phyloP scores from a whole-genome alignment of 75 land plant genomes.

The Azolla pinnata region DNA sequence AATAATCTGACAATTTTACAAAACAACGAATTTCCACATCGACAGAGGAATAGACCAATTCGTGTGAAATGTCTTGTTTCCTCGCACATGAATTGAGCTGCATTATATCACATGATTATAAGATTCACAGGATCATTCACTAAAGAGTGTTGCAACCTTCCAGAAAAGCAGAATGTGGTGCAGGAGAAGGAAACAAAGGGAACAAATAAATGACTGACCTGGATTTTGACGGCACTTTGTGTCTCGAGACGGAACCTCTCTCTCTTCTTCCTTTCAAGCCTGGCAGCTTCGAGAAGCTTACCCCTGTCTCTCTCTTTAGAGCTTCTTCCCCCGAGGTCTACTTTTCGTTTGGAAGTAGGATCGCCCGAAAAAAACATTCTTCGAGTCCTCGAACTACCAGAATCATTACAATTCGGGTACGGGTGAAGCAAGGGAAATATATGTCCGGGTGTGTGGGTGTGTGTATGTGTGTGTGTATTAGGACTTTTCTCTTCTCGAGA shows the following conservation, averaged over 20 bases:
- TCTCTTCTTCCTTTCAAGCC: conserved; percentile 63
- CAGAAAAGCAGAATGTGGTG: no score
- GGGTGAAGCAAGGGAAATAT: neutral
- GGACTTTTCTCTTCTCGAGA: neutral
- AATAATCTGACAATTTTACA: no score
- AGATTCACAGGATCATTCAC: no score
- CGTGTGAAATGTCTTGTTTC: no score
- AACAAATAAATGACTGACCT: conserved; percentile 40
- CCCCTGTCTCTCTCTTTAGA: conserved; percentile 77
- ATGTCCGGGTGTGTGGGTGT: neutral
- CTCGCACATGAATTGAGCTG: no score
- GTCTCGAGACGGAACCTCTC: conserved; percentile 45
- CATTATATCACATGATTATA: no score
- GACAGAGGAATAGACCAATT: no score
- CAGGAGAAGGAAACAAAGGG: no score
- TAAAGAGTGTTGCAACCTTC: no score
- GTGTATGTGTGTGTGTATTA: neutral
- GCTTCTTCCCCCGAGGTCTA: conserved; percentile 89
- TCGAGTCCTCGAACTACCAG: neutral
- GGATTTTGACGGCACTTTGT: conserved; percentile 58
- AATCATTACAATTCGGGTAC: neutral
- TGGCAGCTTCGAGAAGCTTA: conserved; percentile 70
- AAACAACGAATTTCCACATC: no score
- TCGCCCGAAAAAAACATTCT: conserved; percentile 87
- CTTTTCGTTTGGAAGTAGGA: conserved; percentile 57